Percentiles rank a stretch among this genome's conserved stretches.
These are phyloP conservation scores for Xanthoconium purpureum DNA, from an alignment of 768 basidiomycete genomes.

Conservation along the genomic window DNA sequence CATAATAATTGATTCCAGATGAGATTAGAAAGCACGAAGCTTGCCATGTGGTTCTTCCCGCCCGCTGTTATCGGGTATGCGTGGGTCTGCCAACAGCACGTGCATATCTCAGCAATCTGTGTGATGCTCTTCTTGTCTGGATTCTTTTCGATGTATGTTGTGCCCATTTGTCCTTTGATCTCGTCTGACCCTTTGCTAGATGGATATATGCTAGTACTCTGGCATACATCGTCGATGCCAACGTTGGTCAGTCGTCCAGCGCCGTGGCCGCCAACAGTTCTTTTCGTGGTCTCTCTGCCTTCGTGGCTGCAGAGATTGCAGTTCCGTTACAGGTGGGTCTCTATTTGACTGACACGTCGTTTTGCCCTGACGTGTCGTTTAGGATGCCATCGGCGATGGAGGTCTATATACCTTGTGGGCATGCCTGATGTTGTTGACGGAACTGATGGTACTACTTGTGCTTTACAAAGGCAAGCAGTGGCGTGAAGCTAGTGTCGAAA, in stretches of 20 bases:
- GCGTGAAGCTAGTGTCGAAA: slow-evolving; percentile 50
- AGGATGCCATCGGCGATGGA: slow-evolving; percentile 78
- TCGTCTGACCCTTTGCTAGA: slow-evolving; percentile 27
- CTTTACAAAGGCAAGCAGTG: slow-evolving; percentile 59
- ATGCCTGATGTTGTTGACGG: slow-evolving; percentile 52
- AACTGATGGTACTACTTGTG: slow-evolving; percentile 57
- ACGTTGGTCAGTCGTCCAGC: slow-evolving; percentile 73
- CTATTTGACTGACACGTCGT: not conserved
- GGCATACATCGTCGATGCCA: slow-evolving; percentile 87
- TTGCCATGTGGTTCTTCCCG: slow-evolving; percentile 53
- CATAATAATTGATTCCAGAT: slow-evolving; percentile 42
- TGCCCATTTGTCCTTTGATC: not conserved
- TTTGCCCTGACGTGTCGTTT: slow-evolving; percentile 1
- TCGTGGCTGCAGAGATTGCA: slow-evolving; percentile 69
- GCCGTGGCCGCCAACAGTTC: slow-evolving; percentile 75
- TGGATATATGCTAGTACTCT: slow-evolving; percentile 69
- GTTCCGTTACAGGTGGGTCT: slow-evolving; percentile 58
- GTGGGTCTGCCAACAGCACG: slow-evolving; percentile 67
- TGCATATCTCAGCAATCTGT: slow-evolving; percentile 68
- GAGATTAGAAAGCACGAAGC: slow-evolving; percentile 65
- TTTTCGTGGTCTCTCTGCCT: slow-evolving; percentile 67
- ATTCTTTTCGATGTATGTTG: slow-evolving; percentile 66
- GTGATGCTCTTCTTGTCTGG: slow-evolving; percentile 73
- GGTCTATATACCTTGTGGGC: slow-evolving; percentile 73
- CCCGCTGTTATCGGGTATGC: slow-evolving; percentile 65